Conservation (phyloP, 1,284 basidiomycete species). For the Tilletia setariae region DNA sequence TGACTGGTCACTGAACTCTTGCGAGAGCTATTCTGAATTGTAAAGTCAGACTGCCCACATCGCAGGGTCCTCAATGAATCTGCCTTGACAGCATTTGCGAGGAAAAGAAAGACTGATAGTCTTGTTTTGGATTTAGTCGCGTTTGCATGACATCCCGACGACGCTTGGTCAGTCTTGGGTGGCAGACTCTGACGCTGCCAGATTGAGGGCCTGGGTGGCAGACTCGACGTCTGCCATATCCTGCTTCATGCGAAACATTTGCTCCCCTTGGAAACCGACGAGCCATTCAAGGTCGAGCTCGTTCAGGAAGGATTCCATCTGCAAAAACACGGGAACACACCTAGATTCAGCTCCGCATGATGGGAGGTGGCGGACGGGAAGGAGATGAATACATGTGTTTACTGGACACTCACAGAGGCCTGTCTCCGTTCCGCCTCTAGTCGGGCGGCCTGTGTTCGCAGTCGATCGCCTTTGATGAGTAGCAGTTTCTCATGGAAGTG, state of each 20-base stretch:
- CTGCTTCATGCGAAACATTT: constrained; percentile 23
- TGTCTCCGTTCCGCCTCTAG: constrained; percentile 71
- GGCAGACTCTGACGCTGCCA: no score
- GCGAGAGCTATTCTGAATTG: no score
- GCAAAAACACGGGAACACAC: neutral
- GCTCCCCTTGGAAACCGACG: constrained; percentile 34
- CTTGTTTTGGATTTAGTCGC: no score
- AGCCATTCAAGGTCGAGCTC: constrained; percentile 45
- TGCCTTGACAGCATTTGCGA: no score
- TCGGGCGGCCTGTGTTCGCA: constrained; percentile 65
- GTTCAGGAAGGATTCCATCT: constrained; percentile 37
- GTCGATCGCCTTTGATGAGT: constrained; percentile 27
- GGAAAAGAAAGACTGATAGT: no score
- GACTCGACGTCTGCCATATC: neutral
- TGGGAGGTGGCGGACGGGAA: neutral
- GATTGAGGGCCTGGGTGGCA: neutral
- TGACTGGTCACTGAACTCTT: no score
- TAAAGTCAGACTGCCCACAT: no score
- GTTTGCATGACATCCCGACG: no score
- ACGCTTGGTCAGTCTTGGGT: no score
- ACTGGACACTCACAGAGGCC: constrained; percentile 65
- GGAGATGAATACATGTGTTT: no score
- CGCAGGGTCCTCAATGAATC: no score
- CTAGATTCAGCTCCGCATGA: neutral
- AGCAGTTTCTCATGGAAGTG: constrained; percentile 77